A percentile compares a stretch with the other conserved stretches of the same genome.
Evolutionary conservation across 2,329 filamentous ascomycete species (phyloP).

Genomic region (Cadophora malorum): DNA sequence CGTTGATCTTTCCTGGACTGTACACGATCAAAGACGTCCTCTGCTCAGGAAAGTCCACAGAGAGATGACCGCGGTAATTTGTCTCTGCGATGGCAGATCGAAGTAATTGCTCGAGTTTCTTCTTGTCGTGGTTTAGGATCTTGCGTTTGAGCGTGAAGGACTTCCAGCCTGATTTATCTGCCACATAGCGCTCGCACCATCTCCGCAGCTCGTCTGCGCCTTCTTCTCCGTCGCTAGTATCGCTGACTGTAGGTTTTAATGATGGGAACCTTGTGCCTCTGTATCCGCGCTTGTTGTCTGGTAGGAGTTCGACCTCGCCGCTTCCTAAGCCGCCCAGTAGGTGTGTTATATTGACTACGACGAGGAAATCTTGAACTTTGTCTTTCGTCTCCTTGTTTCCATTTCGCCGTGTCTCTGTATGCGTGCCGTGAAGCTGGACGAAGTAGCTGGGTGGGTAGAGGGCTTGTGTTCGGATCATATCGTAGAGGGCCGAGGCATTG

Average conservation of each 20-base stretch:
- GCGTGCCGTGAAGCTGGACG: slow-evolving; percentile 44
- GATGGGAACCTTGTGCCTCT: slow-evolving; percentile 68
- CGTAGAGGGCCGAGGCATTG: slow-evolving; percentile 33
- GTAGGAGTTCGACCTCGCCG: slow-evolving; percentile 57
- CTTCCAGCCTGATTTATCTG: slow-evolving; percentile 62
- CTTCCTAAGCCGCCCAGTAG: slow-evolving; percentile 57
- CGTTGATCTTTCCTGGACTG: slow-evolving; percentile 66
- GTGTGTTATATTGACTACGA: slow-evolving; percentile 64
- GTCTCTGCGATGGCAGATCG: slow-evolving; percentile 65
- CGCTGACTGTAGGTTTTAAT: slow-evolving; percentile 53
- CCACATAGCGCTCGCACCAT: slow-evolving; percentile 74
- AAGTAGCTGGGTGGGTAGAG: slow-evolving; percentile 40
- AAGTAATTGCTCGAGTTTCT: slow-evolving; percentile 57
- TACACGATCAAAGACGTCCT: slow-evolving; percentile 66
- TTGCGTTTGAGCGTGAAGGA: slow-evolving; percentile 58
- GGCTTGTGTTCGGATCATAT: slow-evolving; percentile 41
- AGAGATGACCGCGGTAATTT: slow-evolving; percentile 69
- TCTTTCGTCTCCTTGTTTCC: slow-evolving; percentile 54
- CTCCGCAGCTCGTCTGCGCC: slow-evolving; percentile 33
- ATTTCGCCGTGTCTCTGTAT: slow-evolving; percentile 40
- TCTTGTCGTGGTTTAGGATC: slow-evolving; percentile 66
- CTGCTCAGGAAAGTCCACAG: slow-evolving; percentile 64
- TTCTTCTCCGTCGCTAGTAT: slow-evolving; percentile 31
- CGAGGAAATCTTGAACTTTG: slow-evolving; percentile 63
- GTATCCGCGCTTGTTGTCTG: slow-evolving; percentile 64